Conservation (phyloP, 208 protist genomes). For the Acanthamoeba triangularis region DNA sequence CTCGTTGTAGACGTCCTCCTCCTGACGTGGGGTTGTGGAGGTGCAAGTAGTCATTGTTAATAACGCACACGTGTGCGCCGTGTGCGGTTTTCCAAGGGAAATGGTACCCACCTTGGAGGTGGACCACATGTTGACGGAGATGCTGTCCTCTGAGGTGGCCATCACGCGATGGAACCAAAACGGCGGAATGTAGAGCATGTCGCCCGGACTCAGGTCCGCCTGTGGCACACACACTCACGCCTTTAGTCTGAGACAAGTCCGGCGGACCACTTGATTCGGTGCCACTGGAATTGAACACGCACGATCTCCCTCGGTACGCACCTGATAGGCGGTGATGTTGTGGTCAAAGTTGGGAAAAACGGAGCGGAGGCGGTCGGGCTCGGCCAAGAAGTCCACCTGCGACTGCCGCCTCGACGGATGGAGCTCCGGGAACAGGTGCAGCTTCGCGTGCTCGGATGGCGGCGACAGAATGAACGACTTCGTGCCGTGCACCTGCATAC, state of each 20-base stretch:
- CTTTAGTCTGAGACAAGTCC: no score
- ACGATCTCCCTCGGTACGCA: no score
- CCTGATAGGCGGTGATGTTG: constrained; percentile 10
- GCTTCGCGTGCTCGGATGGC: constrained; percentile 26
- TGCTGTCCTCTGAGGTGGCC: not conserved
- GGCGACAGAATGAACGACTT: constrained; percentile 16
- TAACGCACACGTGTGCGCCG: not conserved
- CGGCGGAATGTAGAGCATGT: constrained; percentile 56
- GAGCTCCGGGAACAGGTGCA: constrained; percentile 44
- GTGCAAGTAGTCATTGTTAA: not conserved
- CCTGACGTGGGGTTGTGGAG: not conserved
- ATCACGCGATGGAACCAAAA: constrained; percentile 71
- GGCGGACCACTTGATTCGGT: no score
- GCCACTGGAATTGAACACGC: no score
- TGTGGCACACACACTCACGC: not conserved
- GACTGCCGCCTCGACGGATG: constrained; percentile 52
- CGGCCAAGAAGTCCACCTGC: constrained; percentile 50
- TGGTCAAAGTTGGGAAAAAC: constrained; percentile 10
- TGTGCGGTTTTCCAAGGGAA: not conserved
- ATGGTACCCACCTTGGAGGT: not conserved
- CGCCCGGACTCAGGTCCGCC: constrained; percentile 50
- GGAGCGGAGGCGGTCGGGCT: not conserved
- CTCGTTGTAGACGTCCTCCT: constrained; percentile 36
- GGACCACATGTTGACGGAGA: constrained; percentile 71
- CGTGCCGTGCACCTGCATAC: not conserved